Evolutionary conservation across 768 basidiomycete genomes (phyloP).

Genomic region (Psilocybe azurescens): DNA sequence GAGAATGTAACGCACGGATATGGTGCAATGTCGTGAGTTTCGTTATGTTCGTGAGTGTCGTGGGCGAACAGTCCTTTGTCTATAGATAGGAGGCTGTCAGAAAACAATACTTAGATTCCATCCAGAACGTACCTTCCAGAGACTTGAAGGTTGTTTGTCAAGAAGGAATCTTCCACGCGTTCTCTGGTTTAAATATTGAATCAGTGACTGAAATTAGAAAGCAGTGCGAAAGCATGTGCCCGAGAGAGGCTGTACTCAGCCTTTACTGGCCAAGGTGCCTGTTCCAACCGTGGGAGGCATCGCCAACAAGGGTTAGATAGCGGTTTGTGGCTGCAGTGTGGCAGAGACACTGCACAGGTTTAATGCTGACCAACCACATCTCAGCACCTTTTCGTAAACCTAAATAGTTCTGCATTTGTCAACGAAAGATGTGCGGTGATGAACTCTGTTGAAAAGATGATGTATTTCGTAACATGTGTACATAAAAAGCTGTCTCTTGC

Average conservation of each 20-base stretch:
- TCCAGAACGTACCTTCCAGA: conserved; percentile 13
- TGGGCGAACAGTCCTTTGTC: conserved; percentile 1
- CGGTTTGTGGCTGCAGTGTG: too few relatives aligned
- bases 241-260: neutral
- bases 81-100: neutral
- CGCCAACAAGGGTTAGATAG: neutral
- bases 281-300: neutral
- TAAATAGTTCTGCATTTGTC: too few relatives aligned
- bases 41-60: conserved; percentile 4
- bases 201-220: neutral
- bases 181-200: neutral
- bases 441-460: too few relatives aligned
- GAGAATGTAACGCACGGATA: neutral
- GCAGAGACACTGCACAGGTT: too few relatives aligned
- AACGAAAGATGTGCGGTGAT: too few relatives aligned
- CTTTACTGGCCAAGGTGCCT: neutral
- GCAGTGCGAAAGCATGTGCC: neutral
- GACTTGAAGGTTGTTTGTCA: conserved; percentile 8
- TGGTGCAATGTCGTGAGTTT: conserved; percentile 3
- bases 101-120: neutral
- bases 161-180: conserved; percentile 1
- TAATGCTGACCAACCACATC: too few relatives aligned
- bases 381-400: too few relatives aligned
- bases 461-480: too few relatives aligned
- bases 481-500: too few relatives aligned